A percentile compares a stretch with the other conserved stretches of the same genome.
Conservation (phyloP, 441 rosid genomes). For the Adansonia gregorii region DNA sequence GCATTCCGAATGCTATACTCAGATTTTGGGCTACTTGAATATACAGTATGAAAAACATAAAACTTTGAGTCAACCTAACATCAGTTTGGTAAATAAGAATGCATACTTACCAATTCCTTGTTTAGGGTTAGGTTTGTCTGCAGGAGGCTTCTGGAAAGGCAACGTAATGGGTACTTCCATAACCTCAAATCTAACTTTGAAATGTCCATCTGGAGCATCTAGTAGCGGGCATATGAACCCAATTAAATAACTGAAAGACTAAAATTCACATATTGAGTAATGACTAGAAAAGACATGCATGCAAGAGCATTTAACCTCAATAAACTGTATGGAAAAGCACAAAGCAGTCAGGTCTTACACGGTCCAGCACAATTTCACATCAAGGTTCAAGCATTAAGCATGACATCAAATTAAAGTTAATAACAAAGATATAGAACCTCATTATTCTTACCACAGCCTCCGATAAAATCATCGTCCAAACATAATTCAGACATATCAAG, state of each 20-base stretch:
- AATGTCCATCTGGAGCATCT: conserved; percentile 71
- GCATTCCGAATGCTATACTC: background rate
- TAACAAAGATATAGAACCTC: background rate
- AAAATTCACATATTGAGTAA: background rate
- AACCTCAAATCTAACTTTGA: conserved; percentile 80
- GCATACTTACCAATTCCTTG: conserved; percentile 87
- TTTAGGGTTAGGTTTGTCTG: conserved; percentile 96
- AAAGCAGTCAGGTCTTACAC: background rate
- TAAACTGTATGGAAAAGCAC: background rate
- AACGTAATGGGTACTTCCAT: conserved; percentile 73
- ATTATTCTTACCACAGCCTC: conserved; percentile 58
- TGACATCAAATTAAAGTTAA: conserved; percentile 3
- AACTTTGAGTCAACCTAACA: background rate
- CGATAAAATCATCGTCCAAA: conserved; percentile 71
- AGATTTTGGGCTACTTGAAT: background rate
- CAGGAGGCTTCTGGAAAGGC: conserved; percentile 88
- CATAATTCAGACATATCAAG: conserved; percentile 84
- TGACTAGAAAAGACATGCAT: background rate
- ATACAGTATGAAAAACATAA: background rate
- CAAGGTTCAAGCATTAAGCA: background rate
- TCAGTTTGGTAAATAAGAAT: conserved; percentile 23
- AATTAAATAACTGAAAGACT: background rate
- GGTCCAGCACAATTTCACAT: conserved; percentile 4
- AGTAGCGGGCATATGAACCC: conserved; percentile 18
- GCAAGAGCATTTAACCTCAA: conserved; percentile 15